Percentiles rank a stretch among this genome's conserved stretches.
These are phyloP conservation scores for Ochetophila trinervis DNA, from an alignment of 306 rosid genomes.

Conservation along the genomic window DNA sequence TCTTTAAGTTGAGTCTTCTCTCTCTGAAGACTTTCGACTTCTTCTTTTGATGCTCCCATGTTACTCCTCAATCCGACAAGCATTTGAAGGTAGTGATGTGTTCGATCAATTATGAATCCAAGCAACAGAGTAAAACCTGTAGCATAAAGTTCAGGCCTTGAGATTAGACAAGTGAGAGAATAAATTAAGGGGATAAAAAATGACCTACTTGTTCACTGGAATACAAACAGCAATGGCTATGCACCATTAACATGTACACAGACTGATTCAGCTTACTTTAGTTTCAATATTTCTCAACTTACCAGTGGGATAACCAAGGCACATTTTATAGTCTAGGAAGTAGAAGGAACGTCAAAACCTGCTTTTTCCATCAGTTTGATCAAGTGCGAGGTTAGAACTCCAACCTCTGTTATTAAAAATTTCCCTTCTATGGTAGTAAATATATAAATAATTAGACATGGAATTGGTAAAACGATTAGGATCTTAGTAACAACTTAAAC, in stretches of 20 bases:
- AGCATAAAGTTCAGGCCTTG: slow-evolving; percentile 3
- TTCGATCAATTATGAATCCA: slow-evolving; percentile 33
- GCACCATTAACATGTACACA: no score
- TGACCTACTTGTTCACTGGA: no score
- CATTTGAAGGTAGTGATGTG: slow-evolving; percentile 68
- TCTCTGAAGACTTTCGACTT: slow-evolving; percentile 52
- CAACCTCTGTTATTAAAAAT: neutral
- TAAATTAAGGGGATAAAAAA: neutral
- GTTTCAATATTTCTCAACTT: no score
- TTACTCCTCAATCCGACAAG: slow-evolving; percentile 50
- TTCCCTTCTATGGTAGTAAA: neutral
- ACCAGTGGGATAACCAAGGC: neutral
- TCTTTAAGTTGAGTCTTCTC: slow-evolving; percentile 50
- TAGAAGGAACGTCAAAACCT: no score
- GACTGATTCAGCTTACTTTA: no score
- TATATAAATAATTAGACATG: neutral
- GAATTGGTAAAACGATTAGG: neutral
- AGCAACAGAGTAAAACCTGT: slow-evolving; percentile 25
- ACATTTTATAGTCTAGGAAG: no score
- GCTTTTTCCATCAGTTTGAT: neutral
- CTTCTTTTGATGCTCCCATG: slow-evolving; percentile 58
- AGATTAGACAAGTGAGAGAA: slow-evolving; percentile 7
- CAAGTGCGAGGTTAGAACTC: neutral
- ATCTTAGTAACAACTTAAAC: neutral
- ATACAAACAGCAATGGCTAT: no score